Base-by-base conservation (phyloP, 2,329 filamentous ascomycete species). In the Fusarium sp. region DNA sequence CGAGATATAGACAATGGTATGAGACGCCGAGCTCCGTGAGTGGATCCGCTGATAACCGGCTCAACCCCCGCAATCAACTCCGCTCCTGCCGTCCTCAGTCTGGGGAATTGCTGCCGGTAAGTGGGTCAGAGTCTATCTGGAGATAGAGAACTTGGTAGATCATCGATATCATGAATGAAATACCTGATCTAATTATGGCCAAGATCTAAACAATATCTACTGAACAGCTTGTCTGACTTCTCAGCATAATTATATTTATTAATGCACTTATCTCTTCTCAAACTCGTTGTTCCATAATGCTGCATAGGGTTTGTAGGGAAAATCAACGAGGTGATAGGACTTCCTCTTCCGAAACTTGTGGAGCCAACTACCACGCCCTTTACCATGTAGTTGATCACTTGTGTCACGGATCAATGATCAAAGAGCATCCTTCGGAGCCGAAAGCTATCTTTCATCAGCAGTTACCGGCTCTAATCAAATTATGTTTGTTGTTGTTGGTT, bases 41-140 rank as follows among this genome's bases (percentile, higher is more conserved):
- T 69, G 69, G 70, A 61, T 46, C 70, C 58, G 58, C 24, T 67
- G 67, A 71, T 72, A 71, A 46, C 70, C 58, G 64, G 33, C 40
- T 33, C 33, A 38, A 49, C 39, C 67, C 59, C 69, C 67, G 49
- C 67, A 68, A 31, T 51, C 33, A 38, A 39, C 66, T 63, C 66
- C 56, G 49, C 65, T 62, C 22, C 34, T 28, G 21, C 45, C 40
- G 56, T 62, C 40, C 21, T 44, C 15, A 44, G 46, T 57, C 57
- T 56, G 43, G 53, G 54, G 62, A 53, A 56, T 42, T 52, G 31
- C 28, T 31, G n/a, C 39, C 46, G 19, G n/a, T 7, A 40, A 52
- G 57, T 55, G 49, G 56, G 34, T 46, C 31, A 42, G 11, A n/a
- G 6, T 31, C 13, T 6, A 8, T 24, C 33, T 26, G 21, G 24